phyloP scores from a whole-genome alignment of 805 yeast species.

The Diddensiella transvaalensis region DNA sequence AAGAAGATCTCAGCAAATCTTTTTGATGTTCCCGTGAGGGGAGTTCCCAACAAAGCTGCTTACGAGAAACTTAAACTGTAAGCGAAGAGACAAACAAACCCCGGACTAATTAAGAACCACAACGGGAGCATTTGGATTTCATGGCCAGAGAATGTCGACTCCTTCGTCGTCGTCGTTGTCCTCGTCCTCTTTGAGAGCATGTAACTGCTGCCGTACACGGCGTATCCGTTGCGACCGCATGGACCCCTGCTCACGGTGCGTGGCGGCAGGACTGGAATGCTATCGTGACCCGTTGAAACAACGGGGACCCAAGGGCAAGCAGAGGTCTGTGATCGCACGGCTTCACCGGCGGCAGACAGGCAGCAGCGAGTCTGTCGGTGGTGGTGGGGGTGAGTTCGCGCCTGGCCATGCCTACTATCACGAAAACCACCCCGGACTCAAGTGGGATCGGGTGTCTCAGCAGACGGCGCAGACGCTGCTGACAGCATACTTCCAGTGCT shows the following conservation, averaged over 20 bases:
- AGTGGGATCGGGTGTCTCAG: slow-evolving; percentile 1
- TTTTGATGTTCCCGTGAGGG: too few relatives aligned
- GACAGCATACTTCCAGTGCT: not conserved
- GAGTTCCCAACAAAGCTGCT: too few relatives aligned
- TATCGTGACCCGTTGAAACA: slow-evolving; percentile 1
- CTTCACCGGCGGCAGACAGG: not conserved
- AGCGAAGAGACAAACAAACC: too few relatives aligned
- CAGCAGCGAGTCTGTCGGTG: not conserved
- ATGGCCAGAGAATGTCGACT: too few relatives aligned
- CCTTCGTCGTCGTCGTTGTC: too few relatives aligned
- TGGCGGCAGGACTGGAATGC: slow-evolving; percentile 4
- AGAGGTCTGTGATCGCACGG: slow-evolving; percentile 6
- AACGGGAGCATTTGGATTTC: too few relatives aligned
- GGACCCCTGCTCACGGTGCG: slow-evolving; percentile 3
- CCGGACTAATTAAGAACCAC: too few relatives aligned
- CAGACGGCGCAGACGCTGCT: not conserved
- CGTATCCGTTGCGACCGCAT: slow-evolving; percentile 7
- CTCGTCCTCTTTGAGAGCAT: not conserved
- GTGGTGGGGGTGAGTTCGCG: too few relatives aligned
- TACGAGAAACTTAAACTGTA: too few relatives aligned
- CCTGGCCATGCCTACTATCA: too few relatives aligned
- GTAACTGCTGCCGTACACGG: slow-evolving; percentile 6
- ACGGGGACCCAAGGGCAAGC: slow-evolving; percentile 9
- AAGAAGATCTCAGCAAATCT: too few relatives aligned
- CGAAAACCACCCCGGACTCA: not conserved